phyloP scores from a whole-genome alignment of 176 grass and related monocot genomes.

The Lolium rigidum region DNA sequence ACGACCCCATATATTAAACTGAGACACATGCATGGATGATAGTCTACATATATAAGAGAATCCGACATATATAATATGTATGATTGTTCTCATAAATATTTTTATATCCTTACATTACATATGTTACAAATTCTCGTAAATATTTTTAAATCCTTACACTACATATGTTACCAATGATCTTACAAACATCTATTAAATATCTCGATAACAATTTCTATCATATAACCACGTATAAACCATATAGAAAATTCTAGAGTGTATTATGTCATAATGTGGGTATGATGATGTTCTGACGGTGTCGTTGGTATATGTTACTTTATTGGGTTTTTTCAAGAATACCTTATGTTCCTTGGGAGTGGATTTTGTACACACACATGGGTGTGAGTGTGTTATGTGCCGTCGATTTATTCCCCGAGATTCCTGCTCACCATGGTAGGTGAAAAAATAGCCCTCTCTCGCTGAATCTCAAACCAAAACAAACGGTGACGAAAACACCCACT shows the following conservation, averaged over 20 bases:
- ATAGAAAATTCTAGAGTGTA: background rate
- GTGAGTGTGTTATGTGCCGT: no score
- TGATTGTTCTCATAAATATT: background rate
- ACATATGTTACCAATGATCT: background rate
- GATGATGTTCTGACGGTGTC: background rate
- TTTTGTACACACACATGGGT: no score
- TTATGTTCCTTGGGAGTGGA: no score
- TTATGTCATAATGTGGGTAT: background rate
- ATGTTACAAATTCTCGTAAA: background rate
- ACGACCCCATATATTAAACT: background rate
- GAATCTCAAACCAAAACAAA: no score
- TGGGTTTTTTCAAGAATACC: background rate
- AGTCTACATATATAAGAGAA: no score
- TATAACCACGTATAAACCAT: background rate
- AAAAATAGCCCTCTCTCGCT: no score
- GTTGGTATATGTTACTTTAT: background rate
- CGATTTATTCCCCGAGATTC: no score
- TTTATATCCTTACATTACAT: background rate
- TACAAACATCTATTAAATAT: background rate
- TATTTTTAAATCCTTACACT: background rate
- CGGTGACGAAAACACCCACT: no score
- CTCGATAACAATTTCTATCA: background rate
- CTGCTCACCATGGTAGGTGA: no score
- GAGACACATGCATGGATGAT: background rate
- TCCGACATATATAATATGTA: background rate